Percentiles rank a stretch among this genome's conserved stretches.
Evolutionary conservation across 2,329 filamentous ascomycete species (phyloP).

Genomic region (Parastagonospora nodorum): DNA sequence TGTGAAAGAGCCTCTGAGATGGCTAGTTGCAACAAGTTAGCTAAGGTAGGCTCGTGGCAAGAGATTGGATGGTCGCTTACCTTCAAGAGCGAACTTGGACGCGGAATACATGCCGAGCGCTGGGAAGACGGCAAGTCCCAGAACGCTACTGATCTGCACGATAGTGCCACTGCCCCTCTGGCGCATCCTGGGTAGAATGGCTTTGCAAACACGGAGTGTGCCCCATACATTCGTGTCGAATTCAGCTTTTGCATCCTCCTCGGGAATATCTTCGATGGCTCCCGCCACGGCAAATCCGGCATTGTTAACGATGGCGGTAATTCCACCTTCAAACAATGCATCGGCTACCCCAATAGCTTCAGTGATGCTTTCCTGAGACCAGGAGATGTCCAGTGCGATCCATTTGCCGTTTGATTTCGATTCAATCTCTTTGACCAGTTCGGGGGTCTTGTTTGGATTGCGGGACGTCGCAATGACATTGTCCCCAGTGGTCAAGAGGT

Average conservation of each 20-base stretch:
- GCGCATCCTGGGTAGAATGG: background rate
- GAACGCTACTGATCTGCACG: slow-evolving; percentile 1
- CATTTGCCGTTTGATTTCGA: background rate
- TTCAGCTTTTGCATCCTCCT: slow-evolving; percentile 1
- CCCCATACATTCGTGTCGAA: background rate
- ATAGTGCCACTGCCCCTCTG: background rate
- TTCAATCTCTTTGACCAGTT: slow-evolving; percentile 1
- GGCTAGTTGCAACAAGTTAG: background rate
- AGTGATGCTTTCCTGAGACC: background rate
- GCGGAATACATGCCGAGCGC: background rate
- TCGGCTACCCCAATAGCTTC: background rate
- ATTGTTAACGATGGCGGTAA: slow-evolving; percentile 1
- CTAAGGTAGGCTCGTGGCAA: background rate
- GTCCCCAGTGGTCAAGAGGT: background rate
- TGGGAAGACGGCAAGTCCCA: background rate
- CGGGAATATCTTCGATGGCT: background rate
- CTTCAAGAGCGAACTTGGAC: background rate
- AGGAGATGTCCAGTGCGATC: background rate
- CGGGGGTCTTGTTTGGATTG: background rate
- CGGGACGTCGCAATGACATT: slow-evolving; percentile 1
- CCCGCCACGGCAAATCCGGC: background rate
- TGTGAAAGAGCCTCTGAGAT: background rate
- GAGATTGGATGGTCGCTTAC: background rate
- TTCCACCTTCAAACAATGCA: background rate
- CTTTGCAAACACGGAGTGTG: background rate